Evolutionary conservation across 345 rosid genomes (phyloP).

Genomic region (Linum lewisii): DNA sequence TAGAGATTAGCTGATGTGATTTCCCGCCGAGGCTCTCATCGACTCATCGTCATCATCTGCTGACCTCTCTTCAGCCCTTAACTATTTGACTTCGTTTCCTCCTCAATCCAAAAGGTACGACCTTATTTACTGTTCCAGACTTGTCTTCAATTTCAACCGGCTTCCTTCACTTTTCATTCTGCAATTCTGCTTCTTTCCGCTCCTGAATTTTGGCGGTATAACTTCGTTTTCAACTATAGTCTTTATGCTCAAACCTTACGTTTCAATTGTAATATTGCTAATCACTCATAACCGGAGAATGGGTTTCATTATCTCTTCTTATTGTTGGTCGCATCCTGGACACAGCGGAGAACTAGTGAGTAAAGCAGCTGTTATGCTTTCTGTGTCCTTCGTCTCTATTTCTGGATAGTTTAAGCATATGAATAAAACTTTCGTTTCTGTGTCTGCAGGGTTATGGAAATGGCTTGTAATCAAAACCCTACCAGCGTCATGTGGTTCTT

Average conservation of each 20-base stretch:
- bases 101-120: neutral
- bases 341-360: neutral
- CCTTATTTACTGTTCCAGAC: neutral
- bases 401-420: slow-evolving; percentile 5
- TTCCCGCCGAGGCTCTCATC: neutral
- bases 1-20: no score
- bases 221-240: no score
- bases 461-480: slow-evolving; percentile 28
- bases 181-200: neutral
- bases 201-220: no score
- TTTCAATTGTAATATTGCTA: neutral
- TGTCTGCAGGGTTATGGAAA: slow-evolving; percentile 35
- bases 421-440: slow-evolving; percentile 5
- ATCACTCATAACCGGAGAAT: neutral
- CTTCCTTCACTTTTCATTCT: neutral
- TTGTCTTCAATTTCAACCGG: neutral
- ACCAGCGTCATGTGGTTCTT: slow-evolving; percentile 57
- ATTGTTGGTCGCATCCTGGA: neutral
- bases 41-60: neutral
- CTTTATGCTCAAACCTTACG: no score
- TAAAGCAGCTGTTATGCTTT: neutral
- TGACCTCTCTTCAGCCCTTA: neutral
- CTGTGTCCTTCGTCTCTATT: no score
- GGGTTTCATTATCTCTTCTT: neutral
- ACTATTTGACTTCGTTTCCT: neutral